Evolutionary conservation across 495 filamentous ascomycete species (phyloP).

Genomic region (Penicillium chermesinum): DNA sequence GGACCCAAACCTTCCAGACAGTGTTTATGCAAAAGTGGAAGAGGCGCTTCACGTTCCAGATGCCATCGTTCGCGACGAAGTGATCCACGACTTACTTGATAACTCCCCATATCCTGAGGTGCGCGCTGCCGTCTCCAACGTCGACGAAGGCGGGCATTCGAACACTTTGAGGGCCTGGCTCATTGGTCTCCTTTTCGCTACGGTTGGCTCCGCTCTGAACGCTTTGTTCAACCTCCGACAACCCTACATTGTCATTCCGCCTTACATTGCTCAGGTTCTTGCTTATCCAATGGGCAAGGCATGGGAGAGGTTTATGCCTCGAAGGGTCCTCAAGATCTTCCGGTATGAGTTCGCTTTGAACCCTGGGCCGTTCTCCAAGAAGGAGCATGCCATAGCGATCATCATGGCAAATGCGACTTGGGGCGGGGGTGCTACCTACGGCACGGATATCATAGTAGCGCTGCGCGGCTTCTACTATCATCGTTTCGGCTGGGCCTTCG

Average conservation of each 20-base stretch:
- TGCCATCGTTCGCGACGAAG: neutral
- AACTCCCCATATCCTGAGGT: slow-evolving; percentile 69
- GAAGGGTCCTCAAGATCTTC: slow-evolving; percentile 47
- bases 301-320: slow-evolving; percentile 50
- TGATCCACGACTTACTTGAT: slow-evolving; percentile 46
- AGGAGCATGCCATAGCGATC: slow-evolving; percentile 70
- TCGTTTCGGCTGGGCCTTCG: slow-evolving; percentile 61
- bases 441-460: slow-evolving; percentile 61
- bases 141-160: slow-evolving; percentile 59
- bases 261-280: slow-evolving; percentile 65
- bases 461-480: slow-evolving; percentile 64
- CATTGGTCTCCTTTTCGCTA: slow-evolving; percentile 61
- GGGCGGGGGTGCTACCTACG: slow-evolving; percentile 47
- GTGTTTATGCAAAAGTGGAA: neutral
- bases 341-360: slow-evolving; percentile 56
- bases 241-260: slow-evolving; percentile 61
- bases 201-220: slow-evolving; percentile 64
- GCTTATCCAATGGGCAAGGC: slow-evolving; percentile 62
- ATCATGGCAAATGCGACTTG: slow-evolving; percentile 59
- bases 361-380: slow-evolving; percentile 69
- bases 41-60: neutral
- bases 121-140: slow-evolving; percentile 38
- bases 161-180: slow-evolving; percentile 71
- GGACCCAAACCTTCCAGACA: neutral
- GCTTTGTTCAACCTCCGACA: slow-evolving; percentile 64